These are phyloP conservation scores for Aspergillus tanneri DNA, from an alignment of 2,329 filamentous ascomycete genomes.

Conservation along the genomic window DNA sequence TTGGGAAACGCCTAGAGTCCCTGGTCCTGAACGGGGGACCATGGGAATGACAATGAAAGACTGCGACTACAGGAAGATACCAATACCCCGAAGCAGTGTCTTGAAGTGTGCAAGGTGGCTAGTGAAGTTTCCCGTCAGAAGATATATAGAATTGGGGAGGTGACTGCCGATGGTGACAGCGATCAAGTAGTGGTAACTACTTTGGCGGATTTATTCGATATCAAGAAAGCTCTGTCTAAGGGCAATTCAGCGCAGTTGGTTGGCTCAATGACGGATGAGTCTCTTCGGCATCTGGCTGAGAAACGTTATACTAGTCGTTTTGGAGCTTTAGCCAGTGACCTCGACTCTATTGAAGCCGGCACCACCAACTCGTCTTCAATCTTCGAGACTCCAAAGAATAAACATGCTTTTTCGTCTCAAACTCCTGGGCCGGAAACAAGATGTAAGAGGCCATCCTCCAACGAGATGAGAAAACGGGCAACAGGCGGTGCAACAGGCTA, in stretches of 20 bases:
- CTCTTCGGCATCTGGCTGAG: conserved; percentile 25
- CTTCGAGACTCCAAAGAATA: conserved; percentile 1
- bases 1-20: conserved; percentile 34
- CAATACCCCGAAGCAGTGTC: conserved; percentile 36
- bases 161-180: conserved; percentile 39
- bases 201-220: conserved; percentile 44
- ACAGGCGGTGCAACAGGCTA: conserved; percentile 3
- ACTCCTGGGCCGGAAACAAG: conserved; percentile 20
- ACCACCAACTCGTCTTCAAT: conserved; percentile 12
- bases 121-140: conserved; percentile 33
- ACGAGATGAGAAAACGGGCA: conserved; percentile 31
- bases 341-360: conserved; percentile 9
- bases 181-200: conserved; percentile 46
- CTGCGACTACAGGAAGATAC: conserved; percentile 37
- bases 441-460: conserved; percentile 24
- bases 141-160: conserved; percentile 39
- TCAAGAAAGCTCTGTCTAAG: conserved; percentile 38
- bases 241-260: conserved; percentile 38
- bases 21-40: conserved; percentile 24
- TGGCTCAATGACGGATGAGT: conserved; percentile 37
- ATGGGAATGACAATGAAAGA: conserved; percentile 22
- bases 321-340: conserved; percentile 18
- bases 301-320: conserved; percentile 34
- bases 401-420: conserved; percentile 9
- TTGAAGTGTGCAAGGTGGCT: conserved; percentile 42